Percentiles rank a stretch among this genome's conserved stretches.
Conservation (phyloP, 2,329 filamentous ascomycete genomes). For the Hansfordia pulvinata region DNA sequence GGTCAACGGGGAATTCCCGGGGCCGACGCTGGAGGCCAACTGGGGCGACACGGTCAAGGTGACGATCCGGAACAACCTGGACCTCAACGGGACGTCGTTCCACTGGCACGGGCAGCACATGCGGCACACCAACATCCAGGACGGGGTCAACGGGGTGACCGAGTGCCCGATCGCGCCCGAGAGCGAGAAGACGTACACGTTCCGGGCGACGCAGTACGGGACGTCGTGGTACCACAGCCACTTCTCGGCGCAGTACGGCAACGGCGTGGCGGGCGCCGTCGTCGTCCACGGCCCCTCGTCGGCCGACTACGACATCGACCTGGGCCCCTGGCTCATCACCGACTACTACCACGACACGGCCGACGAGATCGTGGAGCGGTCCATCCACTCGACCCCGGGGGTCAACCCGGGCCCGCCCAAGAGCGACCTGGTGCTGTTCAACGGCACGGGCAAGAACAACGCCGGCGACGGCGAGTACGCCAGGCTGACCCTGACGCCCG, state of each 20-base stretch:
- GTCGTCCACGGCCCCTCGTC: constrained; percentile 28
- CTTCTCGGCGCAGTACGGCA: constrained; percentile 26
- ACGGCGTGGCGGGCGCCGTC: constrained; percentile 31
- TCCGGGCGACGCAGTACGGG: constrained; percentile 11
- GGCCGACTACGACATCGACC: constrained; percentile 32
- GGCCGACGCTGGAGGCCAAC: constrained; percentile 49
- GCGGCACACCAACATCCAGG: constrained; percentile 18
- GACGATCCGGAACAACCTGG: constrained; percentile 57
- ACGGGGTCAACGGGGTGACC: constrained; percentile 22
- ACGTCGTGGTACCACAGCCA: constrained; percentile 27
- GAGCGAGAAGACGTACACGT: constrained; percentile 9
- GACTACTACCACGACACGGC: constrained; percentile 35
- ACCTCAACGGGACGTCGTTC: constrained; percentile 16
- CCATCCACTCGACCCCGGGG: too few species aligned
- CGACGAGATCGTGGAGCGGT: constrained; percentile 9
- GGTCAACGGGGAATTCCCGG: constrained; percentile 53
- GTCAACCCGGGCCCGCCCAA: constrained; percentile 8
- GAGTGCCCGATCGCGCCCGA: constrained; percentile 18
- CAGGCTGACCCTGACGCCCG: constrained; percentile 18
- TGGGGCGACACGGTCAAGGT: constrained; percentile 52
- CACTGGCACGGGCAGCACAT: constrained; percentile 26
- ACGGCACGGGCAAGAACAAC: constrained; percentile 23
- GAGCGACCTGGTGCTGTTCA: constrained; percentile 25
- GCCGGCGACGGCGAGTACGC: constrained; percentile 17
- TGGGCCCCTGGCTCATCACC: constrained; percentile 33